Conservation (phyloP, 305 asterid species). For the Fraxinus sp. region DNA sequence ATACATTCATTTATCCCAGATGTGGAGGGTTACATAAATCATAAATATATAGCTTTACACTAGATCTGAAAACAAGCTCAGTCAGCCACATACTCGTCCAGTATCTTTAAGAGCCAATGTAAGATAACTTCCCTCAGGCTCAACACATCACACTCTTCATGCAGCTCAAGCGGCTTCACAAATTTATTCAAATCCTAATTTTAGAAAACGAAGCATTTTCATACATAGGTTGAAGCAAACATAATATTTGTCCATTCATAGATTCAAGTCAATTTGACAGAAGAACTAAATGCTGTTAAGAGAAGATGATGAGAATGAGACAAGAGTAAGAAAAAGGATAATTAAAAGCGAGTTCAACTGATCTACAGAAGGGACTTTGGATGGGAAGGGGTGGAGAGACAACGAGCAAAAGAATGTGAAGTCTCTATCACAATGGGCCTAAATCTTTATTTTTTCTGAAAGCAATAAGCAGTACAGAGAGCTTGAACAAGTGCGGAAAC, state of each 20-base stretch:
- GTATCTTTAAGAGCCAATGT: background rate
- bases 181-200: background rate
- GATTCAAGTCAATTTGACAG: background rate
- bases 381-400: background rate
- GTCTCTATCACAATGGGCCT: background rate
- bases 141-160: background rate
- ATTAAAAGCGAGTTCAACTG: background rate
- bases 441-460: background rate
- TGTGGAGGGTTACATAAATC: background rate
- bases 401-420: background rate
- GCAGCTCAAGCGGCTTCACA: background rate
- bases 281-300: background rate
- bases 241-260: background rate
- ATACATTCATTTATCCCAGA: background rate
- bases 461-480: background rate
- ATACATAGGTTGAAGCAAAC: background rate
- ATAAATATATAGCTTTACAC: background rate
- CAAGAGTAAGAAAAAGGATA: background rate
- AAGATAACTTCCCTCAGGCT: slow-evolving; percentile 4
- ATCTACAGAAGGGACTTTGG: background rate
- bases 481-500: background rate
- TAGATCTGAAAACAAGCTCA: background rate
- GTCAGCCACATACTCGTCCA: background rate
- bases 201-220: background rate
- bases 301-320: background rate